Percentiles rank a stretch among this genome's conserved stretches.
Conservation (phyloP, 139 green algal genomes). For the Picochlorum sp. region DNA sequence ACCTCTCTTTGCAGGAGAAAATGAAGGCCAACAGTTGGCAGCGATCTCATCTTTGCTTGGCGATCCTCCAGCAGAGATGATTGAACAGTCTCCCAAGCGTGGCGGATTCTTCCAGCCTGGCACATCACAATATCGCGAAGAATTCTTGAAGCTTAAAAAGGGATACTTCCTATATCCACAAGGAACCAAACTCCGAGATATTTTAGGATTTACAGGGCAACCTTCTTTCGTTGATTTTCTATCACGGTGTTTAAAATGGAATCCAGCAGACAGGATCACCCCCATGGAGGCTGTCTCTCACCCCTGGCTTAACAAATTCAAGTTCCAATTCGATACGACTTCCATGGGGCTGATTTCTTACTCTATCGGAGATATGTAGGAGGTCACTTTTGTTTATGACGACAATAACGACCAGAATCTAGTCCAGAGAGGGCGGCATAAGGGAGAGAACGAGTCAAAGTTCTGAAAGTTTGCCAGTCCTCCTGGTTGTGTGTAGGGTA, state of each 20-base stretch:
- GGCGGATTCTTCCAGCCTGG: conserved; percentile 59
- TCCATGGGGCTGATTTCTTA: no score
- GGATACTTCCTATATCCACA: not conserved
- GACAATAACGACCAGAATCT: no score
- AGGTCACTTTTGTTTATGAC: no score
- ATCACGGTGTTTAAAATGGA: conserved; percentile 42
- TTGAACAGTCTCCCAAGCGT: conserved; percentile 46
- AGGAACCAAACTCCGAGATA: not conserved
- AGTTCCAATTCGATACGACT: no score
- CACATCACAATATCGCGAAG: not conserved
- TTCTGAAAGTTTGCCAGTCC: no score
- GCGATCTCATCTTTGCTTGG: conserved; percentile 83
- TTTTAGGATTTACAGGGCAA: not conserved
- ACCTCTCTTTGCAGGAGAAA: conserved; percentile 7
- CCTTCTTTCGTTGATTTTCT: conserved; percentile 22
- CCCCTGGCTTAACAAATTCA: conserved; percentile 56
- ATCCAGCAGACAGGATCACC: conserved; percentile 49
- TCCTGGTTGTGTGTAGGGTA: no score
- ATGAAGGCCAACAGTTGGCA: conserved; percentile 81
- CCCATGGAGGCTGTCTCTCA: conserved; percentile 64
- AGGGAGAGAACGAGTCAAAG: no score
- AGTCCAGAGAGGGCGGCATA: no score
- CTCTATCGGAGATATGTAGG: no score
- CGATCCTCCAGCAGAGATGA: conserved; percentile 40
- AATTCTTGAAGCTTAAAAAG: not conserved